These are phyloP conservation scores for Aureobasidium mangrovei DNA, from an alignment of 2,329 filamentous ascomycete genomes.

Conservation along the genomic window DNA sequence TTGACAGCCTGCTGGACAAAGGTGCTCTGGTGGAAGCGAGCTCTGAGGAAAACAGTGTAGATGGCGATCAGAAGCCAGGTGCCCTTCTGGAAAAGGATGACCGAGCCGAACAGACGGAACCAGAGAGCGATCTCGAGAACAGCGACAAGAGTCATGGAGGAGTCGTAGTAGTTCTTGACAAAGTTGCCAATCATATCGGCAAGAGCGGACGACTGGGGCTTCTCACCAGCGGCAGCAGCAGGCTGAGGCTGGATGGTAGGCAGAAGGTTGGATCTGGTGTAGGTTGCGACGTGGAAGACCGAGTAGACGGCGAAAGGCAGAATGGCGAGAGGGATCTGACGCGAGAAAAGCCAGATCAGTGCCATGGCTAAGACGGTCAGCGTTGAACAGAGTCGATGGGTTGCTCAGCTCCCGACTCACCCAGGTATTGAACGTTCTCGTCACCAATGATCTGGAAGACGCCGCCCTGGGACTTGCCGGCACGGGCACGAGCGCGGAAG, in stretches of 20 bases:
- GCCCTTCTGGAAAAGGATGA: slow-evolving; percentile 78
- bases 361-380: slow-evolving; percentile 62
- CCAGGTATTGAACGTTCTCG: slow-evolving; percentile 95
- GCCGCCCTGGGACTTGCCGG: slow-evolving; percentile 54
- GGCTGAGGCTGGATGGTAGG: slow-evolving; percentile 68
- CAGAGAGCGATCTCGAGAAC: slow-evolving; percentile 80
- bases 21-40: slow-evolving; percentile 78
- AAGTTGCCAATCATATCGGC: slow-evolving; percentile 83
- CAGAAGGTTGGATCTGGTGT: slow-evolving; percentile 86
- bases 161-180: slow-evolving; percentile 96
- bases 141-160: slow-evolving; percentile 88
- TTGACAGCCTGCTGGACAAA: slow-evolving; percentile 82
- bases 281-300: slow-evolving; percentile 95
- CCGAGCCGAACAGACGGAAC: slow-evolving; percentile 70
- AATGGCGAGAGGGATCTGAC: slow-evolving; percentile 81
- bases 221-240: slow-evolving; percentile 45
- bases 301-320: slow-evolving; percentile 96
- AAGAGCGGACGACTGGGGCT: slow-evolving; percentile 54
- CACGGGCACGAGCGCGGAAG: slow-evolving; percentile 73
- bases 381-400: background rate
- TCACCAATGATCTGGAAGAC: slow-evolving; percentile 63
- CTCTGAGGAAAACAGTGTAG: slow-evolving; percentile 89
- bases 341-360: slow-evolving; percentile 85
- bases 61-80: slow-evolving; percentile 80
- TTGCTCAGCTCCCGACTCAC: slow-evolving; percentile 46